phyloP scores from a whole-genome alignment of 2,329 filamentous ascomycete genomes.

The Trichoderma semiorbis region DNA sequence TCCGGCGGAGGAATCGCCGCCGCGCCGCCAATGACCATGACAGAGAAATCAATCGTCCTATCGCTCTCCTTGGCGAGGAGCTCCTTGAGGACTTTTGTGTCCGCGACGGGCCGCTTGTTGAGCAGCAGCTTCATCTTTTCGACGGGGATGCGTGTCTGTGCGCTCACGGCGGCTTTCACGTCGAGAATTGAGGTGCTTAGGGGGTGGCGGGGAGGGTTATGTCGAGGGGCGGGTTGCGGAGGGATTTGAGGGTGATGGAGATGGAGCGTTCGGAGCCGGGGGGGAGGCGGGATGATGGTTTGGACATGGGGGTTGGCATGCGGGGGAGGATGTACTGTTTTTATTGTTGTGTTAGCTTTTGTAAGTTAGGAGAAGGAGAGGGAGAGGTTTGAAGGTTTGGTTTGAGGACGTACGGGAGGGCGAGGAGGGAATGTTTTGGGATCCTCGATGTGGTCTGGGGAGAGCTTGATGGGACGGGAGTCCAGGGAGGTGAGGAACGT shows the following conservation, averaged over 20 bases:
- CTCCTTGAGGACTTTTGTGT: constrained; percentile 75
- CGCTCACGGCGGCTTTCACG: constrained; percentile 67
- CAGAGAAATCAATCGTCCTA: constrained; percentile 65
- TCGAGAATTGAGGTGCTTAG: constrained; percentile 73
- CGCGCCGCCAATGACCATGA: constrained; percentile 82
- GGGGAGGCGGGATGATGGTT: constrained; percentile 46
- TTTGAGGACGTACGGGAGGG: constrained; percentile 60
- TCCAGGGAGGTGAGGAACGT: constrained; percentile 79
- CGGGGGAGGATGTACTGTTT: constrained; percentile 68
- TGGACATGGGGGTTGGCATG: constrained; percentile 56
- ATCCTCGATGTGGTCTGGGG: constrained; percentile 88
- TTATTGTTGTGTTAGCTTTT: not conserved
- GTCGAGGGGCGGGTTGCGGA: constrained; percentile 70
- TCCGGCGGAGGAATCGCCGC: constrained; percentile 44
- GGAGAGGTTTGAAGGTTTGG: not conserved
- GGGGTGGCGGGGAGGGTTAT: constrained; percentile 61
- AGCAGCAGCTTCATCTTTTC: constrained; percentile 82
- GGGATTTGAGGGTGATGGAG: constrained; percentile 66
- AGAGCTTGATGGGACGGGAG: constrained; percentile 73
- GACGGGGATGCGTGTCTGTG: constrained; percentile 59
- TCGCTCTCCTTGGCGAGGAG: constrained; percentile 56
- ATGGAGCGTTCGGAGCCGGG: constrained; percentile 52
- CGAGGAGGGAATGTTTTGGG: constrained; percentile 72
- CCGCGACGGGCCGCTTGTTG: constrained; percentile 80
- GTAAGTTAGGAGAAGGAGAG: not conserved